phyloP scores from a whole-genome alignment of 2,329 filamentous ascomycete genomes.

The Lasiodiplodia hormozganensis region DNA sequence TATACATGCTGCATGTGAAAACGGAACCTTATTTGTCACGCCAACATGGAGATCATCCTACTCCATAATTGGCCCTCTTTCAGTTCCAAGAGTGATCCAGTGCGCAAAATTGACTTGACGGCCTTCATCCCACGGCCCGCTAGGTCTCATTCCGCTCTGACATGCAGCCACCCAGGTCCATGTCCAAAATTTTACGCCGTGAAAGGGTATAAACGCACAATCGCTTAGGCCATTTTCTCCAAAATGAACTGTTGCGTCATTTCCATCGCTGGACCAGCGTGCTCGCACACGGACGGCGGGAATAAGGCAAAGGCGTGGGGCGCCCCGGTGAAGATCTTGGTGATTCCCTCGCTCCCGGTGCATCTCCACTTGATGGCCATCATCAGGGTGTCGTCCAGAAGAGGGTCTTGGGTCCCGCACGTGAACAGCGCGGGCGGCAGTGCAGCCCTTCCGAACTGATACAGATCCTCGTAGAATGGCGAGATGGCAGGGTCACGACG shows the following conservation, averaged over 20 bases:
- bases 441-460: constrained; percentile 38
- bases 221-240: constrained; percentile 32
- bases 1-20: background rate
- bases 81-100: constrained; percentile 28
- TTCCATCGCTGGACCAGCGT: constrained; percentile 47
- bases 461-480: constrained; percentile 57
- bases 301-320: constrained; percentile 61
- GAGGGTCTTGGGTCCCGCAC: constrained; percentile 61
- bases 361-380: constrained; percentile 64
- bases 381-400: constrained; percentile 60
- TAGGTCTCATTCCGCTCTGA: constrained; percentile 29
- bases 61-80: constrained; percentile 29
- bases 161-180: background rate
- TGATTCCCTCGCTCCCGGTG: constrained; percentile 56
- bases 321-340: constrained; percentile 62
- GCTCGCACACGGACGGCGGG: constrained; percentile 44
- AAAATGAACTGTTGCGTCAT: constrained; percentile 51
- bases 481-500: constrained; percentile 55
- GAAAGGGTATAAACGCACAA: background rate
- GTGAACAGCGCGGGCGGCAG: constrained; percentile 63
- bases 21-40: constrained; percentile 31
- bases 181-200: background rate
- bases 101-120: constrained; percentile 29
- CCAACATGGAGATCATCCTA: constrained; percentile 19
- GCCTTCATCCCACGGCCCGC: constrained; percentile 16